Conservation (phyloP, 768 basidiomycete genomes). For the Russula lepida region DNA sequence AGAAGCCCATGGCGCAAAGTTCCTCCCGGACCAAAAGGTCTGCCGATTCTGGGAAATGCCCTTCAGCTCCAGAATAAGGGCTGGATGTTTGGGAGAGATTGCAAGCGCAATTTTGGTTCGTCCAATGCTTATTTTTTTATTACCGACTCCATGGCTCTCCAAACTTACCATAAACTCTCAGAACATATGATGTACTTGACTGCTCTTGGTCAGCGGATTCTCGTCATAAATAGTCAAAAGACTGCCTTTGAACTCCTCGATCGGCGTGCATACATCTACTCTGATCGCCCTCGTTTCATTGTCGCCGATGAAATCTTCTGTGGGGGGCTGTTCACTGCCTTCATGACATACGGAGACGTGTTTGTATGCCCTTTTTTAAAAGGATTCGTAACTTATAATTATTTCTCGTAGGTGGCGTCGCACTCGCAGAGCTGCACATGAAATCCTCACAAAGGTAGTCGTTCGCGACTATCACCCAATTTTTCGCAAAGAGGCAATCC, state of each 20-base stretch:
- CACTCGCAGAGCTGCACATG: constrained; percentile 10
- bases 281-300: constrained; percentile 25
- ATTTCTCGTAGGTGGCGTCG: constrained; percentile 1
- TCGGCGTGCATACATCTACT: constrained; percentile 26
- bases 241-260: constrained; percentile 33
- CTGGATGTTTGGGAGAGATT: background rate
- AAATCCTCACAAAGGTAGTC: constrained; percentile 1
- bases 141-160: background rate
- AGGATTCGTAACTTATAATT: background rate
- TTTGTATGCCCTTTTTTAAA: background rate
- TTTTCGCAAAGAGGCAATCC: background rate
- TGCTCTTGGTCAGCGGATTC: constrained; percentile 8
- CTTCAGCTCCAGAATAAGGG: background rate
- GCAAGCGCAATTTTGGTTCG: constrained; percentile 4
- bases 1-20: constrained; percentile 11
- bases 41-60: constrained; percentile 7
- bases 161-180: background rate
- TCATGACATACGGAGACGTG: constrained; percentile 23
- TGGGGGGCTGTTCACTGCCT: constrained; percentile 25
- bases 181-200: constrained; percentile 8
- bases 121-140: background rate
- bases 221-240: constrained; percentile 29
- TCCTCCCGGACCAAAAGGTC: constrained; percentile 5
- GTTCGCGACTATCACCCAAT: background rate
- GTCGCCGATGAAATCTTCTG: constrained; percentile 28